phyloP scores from a whole-genome alignment of 345 rosid genomes.

The Mercurialis annua region DNA sequence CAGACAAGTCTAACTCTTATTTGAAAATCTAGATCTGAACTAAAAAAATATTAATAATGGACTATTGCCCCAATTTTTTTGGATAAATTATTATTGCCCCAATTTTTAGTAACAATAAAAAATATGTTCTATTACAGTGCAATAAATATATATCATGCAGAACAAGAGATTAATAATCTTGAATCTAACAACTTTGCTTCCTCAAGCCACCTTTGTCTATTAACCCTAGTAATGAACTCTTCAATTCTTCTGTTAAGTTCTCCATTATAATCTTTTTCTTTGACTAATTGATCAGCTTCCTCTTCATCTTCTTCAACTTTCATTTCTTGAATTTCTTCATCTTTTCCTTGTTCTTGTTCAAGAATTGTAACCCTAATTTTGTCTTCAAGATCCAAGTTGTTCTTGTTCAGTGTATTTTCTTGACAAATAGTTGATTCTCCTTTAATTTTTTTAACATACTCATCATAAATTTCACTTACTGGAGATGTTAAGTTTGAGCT shows the following conservation, averaged over 20 bases:
- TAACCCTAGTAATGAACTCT: constrained; percentile 67
- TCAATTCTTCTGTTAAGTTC: constrained; percentile 53
- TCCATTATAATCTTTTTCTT: too few relatives aligned
- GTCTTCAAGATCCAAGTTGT: not conserved
- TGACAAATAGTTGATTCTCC: constrained; percentile 10
- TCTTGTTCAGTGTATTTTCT: constrained; percentile 12
- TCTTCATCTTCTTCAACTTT: constrained; percentile 23
- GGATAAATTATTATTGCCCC: not conserved
- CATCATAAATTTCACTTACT: constrained; percentile 31
- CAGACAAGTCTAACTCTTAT: too few relatives aligned
- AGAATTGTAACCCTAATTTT: not conserved
- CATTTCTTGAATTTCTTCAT: constrained; percentile 1
- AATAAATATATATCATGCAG: constrained; percentile 7
- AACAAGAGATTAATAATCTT: constrained; percentile 9
- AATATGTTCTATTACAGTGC: not conserved
- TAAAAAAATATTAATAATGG: too few relatives aligned
- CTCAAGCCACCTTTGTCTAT: constrained; percentile 56
- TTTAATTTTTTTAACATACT: constrained; percentile 37
- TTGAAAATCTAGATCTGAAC: too few relatives aligned
- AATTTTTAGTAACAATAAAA: not conserved
- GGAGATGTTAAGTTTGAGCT: constrained; percentile 18
- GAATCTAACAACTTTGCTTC: constrained; percentile 31
- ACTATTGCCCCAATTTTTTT: not conserved
- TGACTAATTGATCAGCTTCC: constrained; percentile 26
- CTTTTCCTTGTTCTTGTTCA: constrained; percentile 2